phyloP scores from a whole-genome alignment of 176 grass and related monocot species.

The Calamus simplicifolius region DNA sequence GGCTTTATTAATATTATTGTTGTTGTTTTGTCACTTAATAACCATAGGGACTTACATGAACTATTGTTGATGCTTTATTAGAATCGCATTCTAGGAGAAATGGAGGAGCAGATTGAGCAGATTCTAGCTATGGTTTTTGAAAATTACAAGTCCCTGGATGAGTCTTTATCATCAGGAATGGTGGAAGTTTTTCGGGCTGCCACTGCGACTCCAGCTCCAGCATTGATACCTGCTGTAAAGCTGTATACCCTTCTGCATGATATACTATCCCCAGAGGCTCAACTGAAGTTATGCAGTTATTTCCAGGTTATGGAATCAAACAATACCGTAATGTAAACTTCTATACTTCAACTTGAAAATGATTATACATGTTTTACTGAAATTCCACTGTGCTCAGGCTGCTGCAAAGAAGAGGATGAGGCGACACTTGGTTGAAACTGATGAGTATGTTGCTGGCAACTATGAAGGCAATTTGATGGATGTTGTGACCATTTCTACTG shows the following conservation, averaged over 20 bases:
- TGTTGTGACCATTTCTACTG: conserved; percentile 59
- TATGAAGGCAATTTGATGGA: conserved; percentile 59
- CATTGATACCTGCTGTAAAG: conserved; percentile 82
- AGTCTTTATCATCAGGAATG: conserved; percentile 67
- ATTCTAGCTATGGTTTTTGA: conserved; percentile 78
- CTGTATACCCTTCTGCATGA: conserved; percentile 92
- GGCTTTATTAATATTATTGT: no score
- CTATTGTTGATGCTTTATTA: conserved; percentile 26
- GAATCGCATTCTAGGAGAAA: conserved; percentile 95
- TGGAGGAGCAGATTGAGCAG: conserved; percentile 86
- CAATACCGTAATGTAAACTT: background rate
- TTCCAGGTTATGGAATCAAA: conserved; percentile 59
- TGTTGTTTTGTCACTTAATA: no score
- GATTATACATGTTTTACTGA: conserved; percentile 8
- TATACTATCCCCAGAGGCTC: conserved; percentile 85
- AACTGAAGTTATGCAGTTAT: conserved; percentile 88
- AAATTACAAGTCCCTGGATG: conserved; percentile 94
- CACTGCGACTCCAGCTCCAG: conserved; percentile 66
- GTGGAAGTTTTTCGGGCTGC: conserved; percentile 67
- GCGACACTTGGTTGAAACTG: conserved; percentile 84
- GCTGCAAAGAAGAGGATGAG: conserved; percentile 87
- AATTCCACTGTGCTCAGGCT: conserved; percentile 35
- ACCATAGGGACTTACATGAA: background rate
- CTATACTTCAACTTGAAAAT: conserved; percentile 12
- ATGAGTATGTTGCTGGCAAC: conserved; percentile 67